phyloP scores from a whole-genome alignment of 2,329 filamentous ascomycete species.

The Aspergillus sp. region DNA sequence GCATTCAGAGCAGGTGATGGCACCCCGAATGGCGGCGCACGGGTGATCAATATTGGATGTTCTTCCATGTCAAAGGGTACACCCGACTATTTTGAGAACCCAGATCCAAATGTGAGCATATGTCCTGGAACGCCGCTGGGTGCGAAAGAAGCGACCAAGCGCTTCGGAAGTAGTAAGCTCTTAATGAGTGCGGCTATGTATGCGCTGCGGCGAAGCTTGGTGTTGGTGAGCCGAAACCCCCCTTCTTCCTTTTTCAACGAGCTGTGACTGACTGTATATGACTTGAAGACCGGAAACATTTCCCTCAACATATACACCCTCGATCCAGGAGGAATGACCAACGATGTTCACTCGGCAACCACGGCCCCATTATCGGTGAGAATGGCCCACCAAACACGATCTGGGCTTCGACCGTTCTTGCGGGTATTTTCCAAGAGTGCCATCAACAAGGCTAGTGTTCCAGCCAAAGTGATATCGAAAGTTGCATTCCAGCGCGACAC shows the following conservation, averaged over 20 bases:
- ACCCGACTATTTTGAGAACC: conserved; percentile 33
- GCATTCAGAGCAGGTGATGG: conserved; percentile 36
- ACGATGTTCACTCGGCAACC: conserved; percentile 25
- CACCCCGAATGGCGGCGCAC: conserved; percentile 29
- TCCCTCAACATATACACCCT: conserved; percentile 38
- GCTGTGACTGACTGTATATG: conserved; percentile 8
- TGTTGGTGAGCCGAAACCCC: conserved; percentile 26
- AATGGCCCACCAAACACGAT: conserved; percentile 32
- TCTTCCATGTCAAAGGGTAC: conserved; percentile 31
- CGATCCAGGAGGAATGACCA: conserved; percentile 33
- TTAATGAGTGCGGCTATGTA: conserved; percentile 36
- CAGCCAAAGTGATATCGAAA: conserved; percentile 35
- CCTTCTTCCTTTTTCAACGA: not conserved
- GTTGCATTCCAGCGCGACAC: conserved; percentile 33
- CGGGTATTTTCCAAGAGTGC: conserved; percentile 36
- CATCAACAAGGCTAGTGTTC: conserved; percentile 35
- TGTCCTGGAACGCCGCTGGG: conserved; percentile 26
- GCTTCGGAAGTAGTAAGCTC: conserved; percentile 38
- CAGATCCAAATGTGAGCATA: conserved; percentile 16
- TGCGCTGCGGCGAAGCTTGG: conserved; percentile 37
- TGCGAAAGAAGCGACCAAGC: conserved; percentile 29
- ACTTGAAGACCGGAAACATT: conserved; percentile 31
- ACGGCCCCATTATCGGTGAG: conserved; percentile 28
- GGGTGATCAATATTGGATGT: conserved; percentile 38
- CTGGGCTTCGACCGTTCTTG: conserved; percentile 33